phyloP scores from a whole-genome alignment of 305 asterid genomes.

The Fraxinus sp. region DNA sequence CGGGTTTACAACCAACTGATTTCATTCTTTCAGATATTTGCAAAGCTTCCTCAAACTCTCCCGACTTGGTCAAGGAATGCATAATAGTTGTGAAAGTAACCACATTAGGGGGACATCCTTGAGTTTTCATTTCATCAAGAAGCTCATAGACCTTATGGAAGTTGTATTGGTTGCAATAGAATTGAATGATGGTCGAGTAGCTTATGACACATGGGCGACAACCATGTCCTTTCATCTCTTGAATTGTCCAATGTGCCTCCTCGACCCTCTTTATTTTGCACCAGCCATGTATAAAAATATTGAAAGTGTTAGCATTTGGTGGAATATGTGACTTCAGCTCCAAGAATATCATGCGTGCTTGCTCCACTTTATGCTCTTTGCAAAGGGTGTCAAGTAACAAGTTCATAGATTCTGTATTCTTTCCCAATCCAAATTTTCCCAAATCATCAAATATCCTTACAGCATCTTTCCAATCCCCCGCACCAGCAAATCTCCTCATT shows the following conservation, averaged over 20 bases:
- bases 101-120: slow-evolving; percentile 65
- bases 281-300: slow-evolving; percentile 89
- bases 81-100: slow-evolving; percentile 78
- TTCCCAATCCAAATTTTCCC: slow-evolving; percentile 59
- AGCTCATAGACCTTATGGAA: slow-evolving; percentile 58
- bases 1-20: slow-evolving; percentile 57
- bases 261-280: slow-evolving; percentile 78
- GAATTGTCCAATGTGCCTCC: slow-evolving; percentile 89
- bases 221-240: slow-evolving; percentile 86
- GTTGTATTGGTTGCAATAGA: slow-evolving; percentile 53
- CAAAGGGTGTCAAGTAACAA: slow-evolving; percentile 77
- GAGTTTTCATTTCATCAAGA: slow-evolving; percentile 75
- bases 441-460: slow-evolving; percentile 58
- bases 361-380: slow-evolving; percentile 66
- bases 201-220: slow-evolving; percentile 74
- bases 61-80: slow-evolving; percentile 61
- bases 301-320: slow-evolving; percentile 74
- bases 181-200: slow-evolving; percentile 71
- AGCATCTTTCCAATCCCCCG: slow-evolving; percentile 74
- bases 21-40: slow-evolving; percentile 50
- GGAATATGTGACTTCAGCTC: slow-evolving; percentile 59
- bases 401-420: slow-evolving; percentile 77
- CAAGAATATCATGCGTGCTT: slow-evolving; percentile 64
- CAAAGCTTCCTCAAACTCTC: slow-evolving; percentile 58
- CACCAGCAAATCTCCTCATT: slow-evolving; percentile 78